Evolutionary conservation across 345 rosid species (phyloP), one percentile per base, ranked within the genome.

Genomic region (Gossypium rotundifolium): DNA sequence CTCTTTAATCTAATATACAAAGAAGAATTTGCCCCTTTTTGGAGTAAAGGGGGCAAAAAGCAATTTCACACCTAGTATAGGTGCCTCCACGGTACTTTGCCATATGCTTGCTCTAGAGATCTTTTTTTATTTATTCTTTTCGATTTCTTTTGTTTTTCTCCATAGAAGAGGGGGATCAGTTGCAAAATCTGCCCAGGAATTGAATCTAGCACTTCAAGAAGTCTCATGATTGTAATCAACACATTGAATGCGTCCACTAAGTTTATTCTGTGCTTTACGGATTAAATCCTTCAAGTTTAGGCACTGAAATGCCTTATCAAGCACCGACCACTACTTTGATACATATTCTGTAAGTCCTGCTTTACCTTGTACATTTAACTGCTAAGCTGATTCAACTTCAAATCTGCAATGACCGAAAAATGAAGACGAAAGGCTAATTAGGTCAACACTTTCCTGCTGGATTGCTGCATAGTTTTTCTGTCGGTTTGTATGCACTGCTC

Each of bases 131-230:
- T 29, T 42, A 33, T 57, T 11, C 71, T 55, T 40, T 16, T 75
- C 71, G 57, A 13, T 74, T 38, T 38, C 29, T 71, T 73, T 67
- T 44, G 1, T 29, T 48, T 75, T 61, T 51, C 18, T 64, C 69
- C 53, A 66, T 79, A 95, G 99, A 87, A 88, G 93, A 85, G 97
- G 94, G 11, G 98, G 95, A 23, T 88, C 87, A 48, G 96, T 91
- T 73, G 90, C 93, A 27, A 95, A 95, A 80, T 82, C 88, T 38
- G 92, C 90, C 11, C 90, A 89, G 77, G 98, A 94, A 84, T 84
- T 94, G 77, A 91, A 79, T 83, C 80, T 94, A 29, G 93, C 97
- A 60, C 81, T 94, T 68, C 88, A 93, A 84, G 96, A 92, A 77
- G 85, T 80, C 60, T 92, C 91, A 48, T 84, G 82, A 83, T 73